phyloP scores from a whole-genome alignment of 2,329 filamentous ascomycete species.

The Ilyonectria destructans region DNA sequence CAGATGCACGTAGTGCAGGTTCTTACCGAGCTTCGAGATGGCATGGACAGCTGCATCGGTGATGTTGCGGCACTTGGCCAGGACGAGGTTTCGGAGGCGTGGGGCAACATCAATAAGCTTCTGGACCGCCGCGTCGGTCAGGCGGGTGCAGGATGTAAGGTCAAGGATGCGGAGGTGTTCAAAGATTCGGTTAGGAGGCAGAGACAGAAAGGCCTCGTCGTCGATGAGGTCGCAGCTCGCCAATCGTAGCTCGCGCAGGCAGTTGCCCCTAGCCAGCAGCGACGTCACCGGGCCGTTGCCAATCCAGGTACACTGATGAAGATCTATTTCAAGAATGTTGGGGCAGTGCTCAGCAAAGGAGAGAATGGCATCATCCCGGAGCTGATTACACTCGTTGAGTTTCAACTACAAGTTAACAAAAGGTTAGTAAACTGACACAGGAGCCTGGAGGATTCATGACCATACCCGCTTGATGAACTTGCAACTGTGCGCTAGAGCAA shows the following conservation, averaged over 20 bases:
- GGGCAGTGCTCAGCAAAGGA: constrained; percentile 91
- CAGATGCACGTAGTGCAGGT: constrained; percentile 95
- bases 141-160: constrained; percentile 86
- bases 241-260: constrained; percentile 91
- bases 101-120: constrained; percentile 91
- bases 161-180: constrained; percentile 95
- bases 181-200: constrained; percentile 80
- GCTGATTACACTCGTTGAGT: constrained; percentile 90
- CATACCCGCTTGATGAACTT: constrained; percentile 88
- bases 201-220: constrained; percentile 87
- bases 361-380: constrained; percentile 86
- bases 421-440: constrained; percentile 49
- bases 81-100: constrained; percentile 90
- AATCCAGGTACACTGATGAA: constrained; percentile 87
- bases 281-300: constrained; percentile 88
- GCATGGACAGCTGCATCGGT: constrained; percentile 91
- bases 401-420: constrained; percentile 76
- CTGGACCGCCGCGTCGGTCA: constrained; percentile 90
- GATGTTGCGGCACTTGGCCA: constrained; percentile 94
- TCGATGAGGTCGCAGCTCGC: constrained; percentile 89
- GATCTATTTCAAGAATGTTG: constrained; percentile 96
- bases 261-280: constrained; percentile 83
- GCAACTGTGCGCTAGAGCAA: constrained; percentile 85
- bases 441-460: constrained; percentile 29
- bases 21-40: constrained; percentile 93